Percentiles rank a stretch among this genome's conserved stretches.
Conservation (phyloP, 192 early-diverging fungal species). For the Umbelopsis ramanniana region DNA sequence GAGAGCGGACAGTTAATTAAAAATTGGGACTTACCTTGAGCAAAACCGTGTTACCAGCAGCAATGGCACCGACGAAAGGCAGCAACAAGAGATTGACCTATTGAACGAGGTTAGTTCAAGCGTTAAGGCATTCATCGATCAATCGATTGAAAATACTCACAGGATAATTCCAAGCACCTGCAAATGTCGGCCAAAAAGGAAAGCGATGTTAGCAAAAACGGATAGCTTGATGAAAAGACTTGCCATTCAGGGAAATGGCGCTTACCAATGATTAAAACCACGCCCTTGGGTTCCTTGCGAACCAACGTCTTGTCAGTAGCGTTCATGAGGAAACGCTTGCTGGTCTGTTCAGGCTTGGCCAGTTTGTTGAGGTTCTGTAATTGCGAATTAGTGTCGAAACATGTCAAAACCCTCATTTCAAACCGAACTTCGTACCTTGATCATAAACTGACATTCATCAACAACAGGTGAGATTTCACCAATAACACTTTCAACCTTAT, state of each 20-base stretch:
- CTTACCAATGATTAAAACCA: conserved; percentile 67
- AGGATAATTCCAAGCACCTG: conserved; percentile 61
- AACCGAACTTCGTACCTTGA: conserved; percentile 11
- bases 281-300: conserved; percentile 79
- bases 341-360: conserved; percentile 38
- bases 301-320: conserved; percentile 48
- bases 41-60: conserved; percentile 84
- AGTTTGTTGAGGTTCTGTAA: conserved; percentile 55
- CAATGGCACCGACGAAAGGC: conserved; percentile 84
- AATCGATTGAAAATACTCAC: not conserved
- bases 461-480: conserved; percentile 29
- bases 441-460: conserved; percentile 35
- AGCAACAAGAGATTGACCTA: conserved; percentile 64
- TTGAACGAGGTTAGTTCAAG: not conserved
- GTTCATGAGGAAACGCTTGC: conserved; percentile 43
- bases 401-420: too few relatives aligned
- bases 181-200: not conserved
- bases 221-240: conserved; percentile 55
- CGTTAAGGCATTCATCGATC: not conserved
- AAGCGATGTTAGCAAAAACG: conserved; percentile 63
- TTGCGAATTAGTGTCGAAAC: too few relatives aligned
- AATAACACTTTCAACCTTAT: conserved; percentile 26
- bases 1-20: not conserved
- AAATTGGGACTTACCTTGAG: conserved; percentile 51
- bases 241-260: not conserved